Percentiles rank a stretch among this genome's conserved stretches.
Conservation (phyloP, 345 rosid genomes). For the Acer campestre region DNA sequence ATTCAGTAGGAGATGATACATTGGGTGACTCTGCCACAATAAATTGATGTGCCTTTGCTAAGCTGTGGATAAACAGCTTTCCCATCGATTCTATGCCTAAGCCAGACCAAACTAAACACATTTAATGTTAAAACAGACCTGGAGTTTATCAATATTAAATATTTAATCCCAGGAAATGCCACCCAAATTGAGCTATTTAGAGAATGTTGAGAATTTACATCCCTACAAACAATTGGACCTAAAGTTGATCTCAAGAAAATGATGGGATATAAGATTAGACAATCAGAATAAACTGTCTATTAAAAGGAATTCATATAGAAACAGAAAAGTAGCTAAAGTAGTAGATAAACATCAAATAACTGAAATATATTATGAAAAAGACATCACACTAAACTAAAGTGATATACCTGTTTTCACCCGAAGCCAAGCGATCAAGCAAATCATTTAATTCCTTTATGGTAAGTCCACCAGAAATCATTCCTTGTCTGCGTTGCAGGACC, state of each 20-base stretch:
- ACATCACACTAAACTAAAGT: neutral
- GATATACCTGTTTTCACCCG: conserved; percentile 66
- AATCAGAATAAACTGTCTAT: neutral
- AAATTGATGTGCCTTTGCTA: too few relatives aligned
- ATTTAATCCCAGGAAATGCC: neutral
- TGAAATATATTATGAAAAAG: neutral
- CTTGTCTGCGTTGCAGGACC: conserved; percentile 86
- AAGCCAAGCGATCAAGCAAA: conserved; percentile 80
- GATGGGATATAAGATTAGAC: neutral
- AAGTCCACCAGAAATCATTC: conserved; percentile 72
- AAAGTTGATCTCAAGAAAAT: too few relatives aligned
- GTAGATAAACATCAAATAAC: neutral
- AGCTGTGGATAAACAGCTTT: too few relatives aligned
- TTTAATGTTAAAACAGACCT: neutral
- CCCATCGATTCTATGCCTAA: neutral
- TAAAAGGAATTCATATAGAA: neutral
- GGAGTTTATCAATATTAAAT: neutral
- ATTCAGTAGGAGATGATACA: too few relatives aligned
- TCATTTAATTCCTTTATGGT: conserved; percentile 75
- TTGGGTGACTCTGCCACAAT: too few relatives aligned
- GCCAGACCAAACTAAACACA: neutral
- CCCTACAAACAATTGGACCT: neutral
- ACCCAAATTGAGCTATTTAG: neutral
- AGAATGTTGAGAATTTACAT: neutral
- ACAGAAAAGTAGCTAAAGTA: too few relatives aligned